These are phyloP conservation scores for Dothistroma pini DNA, from an alignment of 2,329 filamentous ascomycete genomes.

Conservation along the genomic window DNA sequence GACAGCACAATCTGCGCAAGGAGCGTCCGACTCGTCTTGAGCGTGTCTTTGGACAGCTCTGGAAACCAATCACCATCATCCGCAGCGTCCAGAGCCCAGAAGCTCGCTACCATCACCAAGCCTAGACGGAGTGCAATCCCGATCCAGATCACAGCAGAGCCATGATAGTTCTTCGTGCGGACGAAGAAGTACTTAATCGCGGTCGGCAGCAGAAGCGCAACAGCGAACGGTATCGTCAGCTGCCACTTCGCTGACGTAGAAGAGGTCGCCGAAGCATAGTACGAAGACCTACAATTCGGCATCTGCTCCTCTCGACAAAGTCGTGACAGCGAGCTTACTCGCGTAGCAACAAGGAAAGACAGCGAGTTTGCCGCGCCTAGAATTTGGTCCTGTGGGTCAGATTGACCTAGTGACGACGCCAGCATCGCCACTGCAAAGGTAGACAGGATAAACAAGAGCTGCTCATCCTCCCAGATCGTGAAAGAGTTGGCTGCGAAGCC, in stretches of 20 bases:
- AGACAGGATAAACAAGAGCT: constrained; percentile 83
- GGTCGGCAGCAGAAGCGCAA: constrained; percentile 67
- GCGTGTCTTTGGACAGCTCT: constrained; percentile 52
- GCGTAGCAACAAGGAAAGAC: constrained; percentile 73
- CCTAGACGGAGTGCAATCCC: constrained; percentile 73
- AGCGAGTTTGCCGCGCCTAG: constrained; percentile 81
- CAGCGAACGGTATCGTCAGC: constrained; percentile 71
- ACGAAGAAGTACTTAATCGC: constrained; percentile 76
- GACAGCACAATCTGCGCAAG: constrained; percentile 77
- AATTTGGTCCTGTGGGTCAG: constrained; percentile 62
- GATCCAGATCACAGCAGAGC: constrained; percentile 80
- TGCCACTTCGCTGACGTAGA: constrained; percentile 94
- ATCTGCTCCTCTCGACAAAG: constrained; percentile 98
- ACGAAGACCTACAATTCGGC: constrained; percentile 92
- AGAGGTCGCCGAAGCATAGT: constrained; percentile 86
- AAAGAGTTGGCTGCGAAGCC: constrained; percentile 98
- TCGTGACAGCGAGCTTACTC: constrained; percentile 80
- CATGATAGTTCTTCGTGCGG: constrained; percentile 82
- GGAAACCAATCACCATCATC: constrained; percentile 81
- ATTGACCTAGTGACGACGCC: constrained; percentile 70
- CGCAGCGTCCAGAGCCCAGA: constrained; percentile 86
- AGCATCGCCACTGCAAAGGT: constrained; percentile 79
- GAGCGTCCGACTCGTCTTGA: constrained; percentile 73
- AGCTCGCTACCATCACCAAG: constrained; percentile 70
- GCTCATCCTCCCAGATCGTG: constrained; percentile 98